Percentiles rank a stretch among this genome's conserved stretches.
Conservation (phyloP, 805 yeast species). For the Wickerhamomyces chaumierensis region DNA sequence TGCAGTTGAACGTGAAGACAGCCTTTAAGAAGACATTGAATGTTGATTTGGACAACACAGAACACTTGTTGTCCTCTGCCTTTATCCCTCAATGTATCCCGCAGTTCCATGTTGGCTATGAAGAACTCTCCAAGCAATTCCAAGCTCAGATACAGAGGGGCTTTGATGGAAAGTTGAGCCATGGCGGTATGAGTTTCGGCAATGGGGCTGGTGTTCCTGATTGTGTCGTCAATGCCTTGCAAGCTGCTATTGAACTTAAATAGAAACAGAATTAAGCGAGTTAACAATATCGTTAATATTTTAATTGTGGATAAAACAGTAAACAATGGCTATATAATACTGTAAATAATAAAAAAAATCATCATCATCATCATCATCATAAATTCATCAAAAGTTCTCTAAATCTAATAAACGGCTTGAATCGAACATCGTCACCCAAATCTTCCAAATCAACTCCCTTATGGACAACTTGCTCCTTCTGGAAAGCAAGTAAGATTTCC, state of each 20-base stretch:
- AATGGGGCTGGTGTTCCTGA: constrained; percentile 87
- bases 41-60: constrained; percentile 16
- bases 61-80: constrained; percentile 20
- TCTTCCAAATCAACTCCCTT: background rate
- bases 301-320: too few species aligned
- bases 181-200: constrained; percentile 77
- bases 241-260: constrained; percentile 30
- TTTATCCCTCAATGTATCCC: constrained; percentile 60
- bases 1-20: constrained; percentile 11
- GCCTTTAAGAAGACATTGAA: constrained; percentile 24
- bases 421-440: background rate
- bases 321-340: too few species aligned
- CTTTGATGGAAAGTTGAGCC: constrained; percentile 31
- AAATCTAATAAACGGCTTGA: background rate
- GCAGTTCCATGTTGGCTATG: constrained; percentile 65
- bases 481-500: background rate
- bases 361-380: background rate
- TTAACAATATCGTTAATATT: too few species aligned
- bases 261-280: too few species aligned
- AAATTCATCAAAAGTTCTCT: background rate
- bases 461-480: background rate
- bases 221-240: constrained; percentile 55
- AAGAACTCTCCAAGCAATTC: constrained; percentile 27
- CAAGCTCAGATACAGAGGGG: constrained; percentile 21
- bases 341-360: too few species aligned